These are phyloP conservation scores for Lactarius deliciosus DNA, from an alignment of 768 basidiomycete genomes.

Conservation along the genomic window DNA sequence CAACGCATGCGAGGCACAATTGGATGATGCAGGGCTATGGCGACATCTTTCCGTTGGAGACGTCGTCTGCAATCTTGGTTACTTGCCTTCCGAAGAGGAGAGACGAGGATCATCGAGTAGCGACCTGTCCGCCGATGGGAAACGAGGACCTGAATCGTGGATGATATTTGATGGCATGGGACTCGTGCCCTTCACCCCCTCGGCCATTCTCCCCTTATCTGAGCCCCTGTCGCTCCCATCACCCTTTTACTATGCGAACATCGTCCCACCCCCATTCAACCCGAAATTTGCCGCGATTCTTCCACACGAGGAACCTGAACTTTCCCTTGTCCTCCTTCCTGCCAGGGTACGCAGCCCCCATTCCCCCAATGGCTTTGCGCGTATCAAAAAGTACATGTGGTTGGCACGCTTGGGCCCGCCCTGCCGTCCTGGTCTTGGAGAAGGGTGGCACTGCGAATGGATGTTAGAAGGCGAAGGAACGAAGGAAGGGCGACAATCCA, in stretches of 20 bases:
- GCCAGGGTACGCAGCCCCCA: conserved; percentile 56
- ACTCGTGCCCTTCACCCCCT: conserved; percentile 62
- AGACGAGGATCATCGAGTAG: conserved; percentile 19
- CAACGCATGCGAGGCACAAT: conserved; percentile 63
- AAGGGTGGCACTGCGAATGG: conserved; percentile 79
- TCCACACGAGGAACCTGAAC: conserved; percentile 37
- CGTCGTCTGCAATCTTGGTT: conserved; percentile 78
- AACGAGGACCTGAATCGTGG: conserved; percentile 49
- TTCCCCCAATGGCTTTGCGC: conserved; percentile 56
- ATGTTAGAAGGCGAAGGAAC: conserved; percentile 79
- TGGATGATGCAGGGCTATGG: conserved; percentile 69
- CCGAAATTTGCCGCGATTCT: conserved; percentile 36
- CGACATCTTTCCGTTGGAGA: conserved; percentile 74
- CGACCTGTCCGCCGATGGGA: conserved; percentile 27
- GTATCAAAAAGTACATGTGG: conserved; percentile 67
- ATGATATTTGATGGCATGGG: conserved; percentile 67
- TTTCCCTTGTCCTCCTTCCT: conserved; percentile 48
- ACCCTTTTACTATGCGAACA: conserved; percentile 74
- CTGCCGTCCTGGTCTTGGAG: conserved; percentile 46
- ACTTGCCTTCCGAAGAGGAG: conserved; percentile 50
- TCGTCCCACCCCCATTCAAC: conserved; percentile 44
- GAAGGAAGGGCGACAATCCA: conserved; percentile 54
- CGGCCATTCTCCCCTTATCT: conserved; percentile 50
- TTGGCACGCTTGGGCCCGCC: conserved; percentile 47
- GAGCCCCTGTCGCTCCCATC: conserved; percentile 66